phyloP scores from a whole-genome alignment of 2,329 filamentous ascomycete species.

The Penicillium sp. region DNA sequence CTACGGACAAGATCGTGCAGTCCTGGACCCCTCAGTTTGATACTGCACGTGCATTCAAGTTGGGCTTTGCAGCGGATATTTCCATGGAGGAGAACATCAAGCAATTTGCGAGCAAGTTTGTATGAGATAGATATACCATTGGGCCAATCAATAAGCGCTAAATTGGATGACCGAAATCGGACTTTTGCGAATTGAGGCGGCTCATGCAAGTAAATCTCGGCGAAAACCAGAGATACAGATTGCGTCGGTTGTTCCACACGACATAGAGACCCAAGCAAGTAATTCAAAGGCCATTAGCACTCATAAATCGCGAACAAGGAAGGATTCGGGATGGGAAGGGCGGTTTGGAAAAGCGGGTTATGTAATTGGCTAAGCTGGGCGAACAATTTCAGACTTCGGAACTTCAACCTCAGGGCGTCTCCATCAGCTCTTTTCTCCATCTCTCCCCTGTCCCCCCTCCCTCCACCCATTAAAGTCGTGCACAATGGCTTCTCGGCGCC shows the following conservation, averaged over 20 bases:
- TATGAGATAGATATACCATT: constrained; percentile 19
- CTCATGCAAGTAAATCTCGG: background rate
- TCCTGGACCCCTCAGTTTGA: constrained; percentile 64
- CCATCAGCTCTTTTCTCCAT: constrained; percentile 48
- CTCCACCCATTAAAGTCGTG: constrained; percentile 35
- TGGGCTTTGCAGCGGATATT: constrained; percentile 50
- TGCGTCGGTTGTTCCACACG: background rate
- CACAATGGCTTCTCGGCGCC: constrained; percentile 92
- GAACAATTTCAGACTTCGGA: constrained; percentile 50
- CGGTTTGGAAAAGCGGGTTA: constrained; percentile 45
- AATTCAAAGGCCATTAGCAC: background rate
- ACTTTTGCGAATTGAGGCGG: background rate
- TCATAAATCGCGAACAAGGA: constrained; percentile 18
- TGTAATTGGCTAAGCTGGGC: constrained; percentile 46
- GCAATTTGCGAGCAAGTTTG: constrained; percentile 39
- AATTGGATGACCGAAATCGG: constrained; percentile 12
- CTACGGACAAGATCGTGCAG: constrained; percentile 59
- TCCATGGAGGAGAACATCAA: constrained; percentile 44
- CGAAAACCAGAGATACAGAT: background rate
- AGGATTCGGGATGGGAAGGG: constrained; percentile 38
- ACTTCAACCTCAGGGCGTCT: constrained; percentile 43
- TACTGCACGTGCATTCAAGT: constrained; percentile 52
- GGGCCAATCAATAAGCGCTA: constrained; percentile 17
- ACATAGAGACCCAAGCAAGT: background rate
- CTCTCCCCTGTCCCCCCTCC: constrained; percentile 48